Evolutionary conservation across 331 rosid species (phyloP).

Genomic region (Acacia concinna): DNA sequence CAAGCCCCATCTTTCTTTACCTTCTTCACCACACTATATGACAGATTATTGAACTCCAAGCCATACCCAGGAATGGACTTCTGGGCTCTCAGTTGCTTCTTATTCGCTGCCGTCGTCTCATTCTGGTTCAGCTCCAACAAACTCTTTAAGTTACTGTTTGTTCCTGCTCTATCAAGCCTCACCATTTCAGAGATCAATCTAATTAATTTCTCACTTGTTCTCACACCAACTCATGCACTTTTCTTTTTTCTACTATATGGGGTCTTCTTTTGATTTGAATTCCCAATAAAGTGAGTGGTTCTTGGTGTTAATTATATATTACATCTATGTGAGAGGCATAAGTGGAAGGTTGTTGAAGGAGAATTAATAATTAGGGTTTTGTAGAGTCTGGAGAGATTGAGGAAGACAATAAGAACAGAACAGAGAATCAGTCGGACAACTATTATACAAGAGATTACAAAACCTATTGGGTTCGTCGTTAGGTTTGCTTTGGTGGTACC

Average conservation of each 20-base stretch:
- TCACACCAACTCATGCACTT: slow-evolving; percentile 30
- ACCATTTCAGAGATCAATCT: slow-evolving; percentile 38
- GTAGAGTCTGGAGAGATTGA: neutral
- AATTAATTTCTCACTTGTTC: neutral
- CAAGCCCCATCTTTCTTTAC: slow-evolving; percentile 73
- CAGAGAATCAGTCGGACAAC: slow-evolving; percentile 39
- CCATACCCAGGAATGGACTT: slow-evolving; percentile 61
- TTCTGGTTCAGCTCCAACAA: slow-evolving; percentile 56
- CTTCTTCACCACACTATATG: slow-evolving; percentile 69
- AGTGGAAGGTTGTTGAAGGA: slow-evolving; percentile 19
- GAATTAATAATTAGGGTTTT: slow-evolving; percentile 31
- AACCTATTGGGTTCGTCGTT: slow-evolving; percentile 45
- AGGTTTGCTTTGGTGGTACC: slow-evolving; percentile 41
- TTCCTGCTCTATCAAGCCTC: neutral
- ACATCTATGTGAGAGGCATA: slow-evolving; percentile 3
- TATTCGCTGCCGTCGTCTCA: slow-evolving; percentile 13
- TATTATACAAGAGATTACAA: neutral
- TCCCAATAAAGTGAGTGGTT: neutral
- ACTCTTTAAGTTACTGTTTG: slow-evolving; percentile 54
- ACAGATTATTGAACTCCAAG: slow-evolving; percentile 74
- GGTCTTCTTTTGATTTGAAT: neutral
- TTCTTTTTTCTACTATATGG: neutral
- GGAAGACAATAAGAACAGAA: slow-evolving; percentile 29
- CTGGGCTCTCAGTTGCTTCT: slow-evolving; percentile 30
- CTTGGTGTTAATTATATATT: slow-evolving; percentile 22